Conservation (phyloP, 2,329 filamentous ascomycete genomes). For the Ambrosiella cleistominuta region DNA sequence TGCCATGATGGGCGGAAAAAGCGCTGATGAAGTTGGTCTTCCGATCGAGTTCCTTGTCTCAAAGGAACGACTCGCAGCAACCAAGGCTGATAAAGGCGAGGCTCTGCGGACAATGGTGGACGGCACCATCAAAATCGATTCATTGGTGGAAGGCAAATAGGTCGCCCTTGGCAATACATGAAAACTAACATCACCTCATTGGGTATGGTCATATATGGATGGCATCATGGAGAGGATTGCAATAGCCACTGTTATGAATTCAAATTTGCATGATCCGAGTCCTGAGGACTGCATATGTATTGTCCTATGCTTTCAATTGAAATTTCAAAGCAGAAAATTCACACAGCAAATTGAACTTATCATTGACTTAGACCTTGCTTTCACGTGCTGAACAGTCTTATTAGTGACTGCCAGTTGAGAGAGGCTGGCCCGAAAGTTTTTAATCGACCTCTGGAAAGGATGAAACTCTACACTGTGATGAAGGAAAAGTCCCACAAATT, state of each 20-base stretch:
- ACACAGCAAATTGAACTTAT: not conserved
- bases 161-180: too few relatives aligned
- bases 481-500: not conserved
- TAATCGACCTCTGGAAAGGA: not conserved
- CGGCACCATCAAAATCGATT: conserved; percentile 6
- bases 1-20: conserved; percentile 34
- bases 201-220: too few relatives aligned
- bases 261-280: too few relatives aligned
- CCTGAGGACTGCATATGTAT: too few relatives aligned
- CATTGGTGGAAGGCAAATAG: not conserved
- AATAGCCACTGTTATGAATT: too few relatives aligned
- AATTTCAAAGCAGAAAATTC: not conserved
- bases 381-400: too few relatives aligned
- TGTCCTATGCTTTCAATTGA: too few relatives aligned
- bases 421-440: not conserved
- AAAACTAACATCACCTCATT: too few relatives aligned
- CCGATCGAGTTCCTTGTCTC: conserved; percentile 26
- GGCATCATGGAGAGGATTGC: too few relatives aligned
- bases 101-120: conserved; percentile 1
- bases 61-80: conserved; percentile 18
- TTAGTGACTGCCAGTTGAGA: not conserved
- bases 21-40: conserved; percentile 24
- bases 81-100: not conserved
- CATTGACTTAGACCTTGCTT: too few relatives aligned
- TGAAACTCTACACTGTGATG: not conserved